phyloP scores from a whole-genome alignment of 352 stramenopile species.

The Phytophthora melonis region DNA sequence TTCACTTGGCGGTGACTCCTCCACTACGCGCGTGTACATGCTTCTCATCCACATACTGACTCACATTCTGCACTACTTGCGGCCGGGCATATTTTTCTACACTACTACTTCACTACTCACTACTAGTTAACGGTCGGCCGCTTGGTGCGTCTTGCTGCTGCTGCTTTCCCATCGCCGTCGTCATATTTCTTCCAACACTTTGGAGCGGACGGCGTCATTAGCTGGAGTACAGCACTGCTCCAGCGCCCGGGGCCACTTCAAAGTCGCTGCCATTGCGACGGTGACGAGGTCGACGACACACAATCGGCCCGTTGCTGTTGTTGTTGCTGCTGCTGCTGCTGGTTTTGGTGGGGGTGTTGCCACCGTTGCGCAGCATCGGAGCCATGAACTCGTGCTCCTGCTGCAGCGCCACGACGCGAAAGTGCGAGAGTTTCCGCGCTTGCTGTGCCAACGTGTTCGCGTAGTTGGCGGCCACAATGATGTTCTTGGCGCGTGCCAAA shows the following conservation, averaged over 20 bases:
- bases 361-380: conserved; percentile 29
- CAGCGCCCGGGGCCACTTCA: conserved; percentile 12
- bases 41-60: conserved; percentile 37
- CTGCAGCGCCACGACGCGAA: conserved; percentile 70
- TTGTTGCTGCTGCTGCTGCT: conserved; percentile 43
- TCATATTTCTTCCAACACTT: conserved; percentile 34
- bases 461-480: conserved; percentile 71
- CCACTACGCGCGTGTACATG: conserved; percentile 23
- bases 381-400: conserved; percentile 63
- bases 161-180: conserved; percentile 13
- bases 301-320: conserved; percentile 25
- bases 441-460: conserved; percentile 79
- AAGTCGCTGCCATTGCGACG: conserved; percentile 31
- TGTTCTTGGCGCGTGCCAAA: conserved; percentile 55
- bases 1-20: conserved; percentile 18
- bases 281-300: conserved; percentile 42
- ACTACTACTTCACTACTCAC: conserved; percentile 36
- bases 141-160: conserved; percentile 10
- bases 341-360: conserved; percentile 12
- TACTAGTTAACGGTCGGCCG: conserved; percentile 38
- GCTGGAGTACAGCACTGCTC: conserved; percentile 40
- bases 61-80: conserved; percentile 27
- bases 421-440: conserved; percentile 71
- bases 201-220: conserved; percentile 28
- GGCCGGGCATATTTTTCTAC: conserved; percentile 43